A percentile compares a stretch with the other conserved stretches of the same genome.
These are phyloP conservation scores for Russula olivacea DNA, from an alignment of 768 basidiomycete species.

Conservation along the genomic window DNA sequence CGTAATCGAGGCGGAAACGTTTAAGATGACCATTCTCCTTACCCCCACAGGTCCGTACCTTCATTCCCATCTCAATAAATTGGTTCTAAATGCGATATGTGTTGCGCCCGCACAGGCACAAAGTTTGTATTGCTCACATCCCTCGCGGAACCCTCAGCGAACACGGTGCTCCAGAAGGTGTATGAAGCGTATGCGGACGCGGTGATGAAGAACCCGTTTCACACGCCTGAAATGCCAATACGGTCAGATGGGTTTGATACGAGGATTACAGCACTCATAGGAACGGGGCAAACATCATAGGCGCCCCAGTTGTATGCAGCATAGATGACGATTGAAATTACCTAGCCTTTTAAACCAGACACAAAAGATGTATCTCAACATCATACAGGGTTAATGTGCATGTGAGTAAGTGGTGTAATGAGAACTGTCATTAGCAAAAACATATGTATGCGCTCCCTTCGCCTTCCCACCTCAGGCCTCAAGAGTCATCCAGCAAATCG, in stretches of 20 bases:
- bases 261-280: constrained; percentile 53
- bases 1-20: constrained; percentile 92
- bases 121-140: constrained; percentile 94
- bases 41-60: constrained; percentile 73
- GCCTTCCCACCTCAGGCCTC: background rate
- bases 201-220: constrained; percentile 99
- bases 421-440: constrained; percentile 14
- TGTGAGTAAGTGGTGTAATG: constrained; percentile 4
- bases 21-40: constrained; percentile 88
- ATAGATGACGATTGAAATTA: background rate
- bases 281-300: constrained; percentile 15
- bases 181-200: constrained; percentile 94
- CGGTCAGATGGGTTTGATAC: constrained; percentile 84
- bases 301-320: background rate
- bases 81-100: background rate
- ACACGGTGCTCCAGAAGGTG: constrained; percentile 68
- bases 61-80: background rate
- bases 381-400: too few species aligned
- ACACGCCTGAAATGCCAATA: constrained; percentile 99
- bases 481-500: constrained; percentile 2
- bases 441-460: background rate
- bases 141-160: constrained; percentile 63
- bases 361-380: background rate
- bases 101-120: constrained; percentile 52
- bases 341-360: background rate